These are phyloP conservation scores for Podospora sp. DNA, from an alignment of 495 filamentous ascomycete genomes.

Conservation along the genomic window DNA sequence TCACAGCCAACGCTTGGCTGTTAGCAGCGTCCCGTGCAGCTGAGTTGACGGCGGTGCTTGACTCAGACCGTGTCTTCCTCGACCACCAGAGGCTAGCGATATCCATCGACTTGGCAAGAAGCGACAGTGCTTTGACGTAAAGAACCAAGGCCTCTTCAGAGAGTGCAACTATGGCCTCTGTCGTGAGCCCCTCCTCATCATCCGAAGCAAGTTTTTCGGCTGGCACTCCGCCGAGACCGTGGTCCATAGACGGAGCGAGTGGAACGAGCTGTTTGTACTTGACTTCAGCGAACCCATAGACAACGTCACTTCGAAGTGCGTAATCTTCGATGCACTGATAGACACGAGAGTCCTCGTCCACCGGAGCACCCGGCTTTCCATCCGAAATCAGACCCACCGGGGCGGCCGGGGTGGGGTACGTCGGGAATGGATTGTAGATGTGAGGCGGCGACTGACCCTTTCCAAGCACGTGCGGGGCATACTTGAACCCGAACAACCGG, in stretches of 20 bases:
- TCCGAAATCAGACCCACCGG: constrained; percentile 64
- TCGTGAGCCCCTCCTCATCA: constrained; percentile 73
- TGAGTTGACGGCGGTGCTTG: constrained; percentile 48
- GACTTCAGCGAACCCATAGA: constrained; percentile 95
- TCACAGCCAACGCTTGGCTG: constrained; percentile 60
- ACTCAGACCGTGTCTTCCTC: constrained; percentile 70
- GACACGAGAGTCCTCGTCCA: constrained; percentile 80
- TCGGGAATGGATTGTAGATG: constrained; percentile 78
- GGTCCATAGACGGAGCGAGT: constrained; percentile 73
- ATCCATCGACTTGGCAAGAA: constrained; percentile 95
- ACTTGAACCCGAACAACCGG: constrained; percentile 74
- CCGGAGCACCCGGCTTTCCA: constrained; percentile 57
- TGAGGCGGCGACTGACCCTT: constrained; percentile 76
- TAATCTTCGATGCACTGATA: constrained; percentile 85
- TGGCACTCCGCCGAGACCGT: constrained; percentile 62
- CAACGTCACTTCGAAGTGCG: constrained; percentile 89
- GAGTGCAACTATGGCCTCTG: constrained; percentile 80
- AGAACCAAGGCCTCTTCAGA: constrained; percentile 95
- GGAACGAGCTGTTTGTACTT: constrained; percentile 97
- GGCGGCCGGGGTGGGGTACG: constrained; percentile 70
- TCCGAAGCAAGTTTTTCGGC: constrained; percentile 47
- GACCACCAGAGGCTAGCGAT: constrained; percentile 93
- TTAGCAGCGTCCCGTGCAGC: constrained; percentile 49
- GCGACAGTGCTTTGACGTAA: constrained; percentile 88
- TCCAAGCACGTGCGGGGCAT: constrained; percentile 65